Evolutionary conservation across 805 yeast species (phyloP).

Genomic region (Clavispora carvajalis): DNA sequence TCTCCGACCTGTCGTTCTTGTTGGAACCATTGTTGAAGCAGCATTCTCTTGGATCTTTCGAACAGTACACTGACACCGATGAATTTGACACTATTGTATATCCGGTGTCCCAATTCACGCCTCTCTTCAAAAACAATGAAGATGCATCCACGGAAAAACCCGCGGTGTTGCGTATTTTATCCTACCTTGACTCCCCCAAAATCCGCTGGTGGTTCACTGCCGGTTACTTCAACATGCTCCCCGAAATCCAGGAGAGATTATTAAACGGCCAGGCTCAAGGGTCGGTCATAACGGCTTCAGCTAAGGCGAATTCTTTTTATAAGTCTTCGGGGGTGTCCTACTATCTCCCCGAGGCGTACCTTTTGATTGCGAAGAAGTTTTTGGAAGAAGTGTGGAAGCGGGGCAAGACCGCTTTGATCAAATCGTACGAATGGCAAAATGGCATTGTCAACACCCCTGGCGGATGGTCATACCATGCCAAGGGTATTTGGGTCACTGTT

Average conservation of each 20-base stretch:
- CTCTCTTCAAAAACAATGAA: constrained; percentile 57
- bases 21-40: constrained; percentile 57
- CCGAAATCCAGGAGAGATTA: constrained; percentile 58
- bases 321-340: constrained; percentile 76
- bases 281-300: constrained; percentile 82
- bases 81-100: constrained; percentile 63
- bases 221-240: constrained; percentile 90
- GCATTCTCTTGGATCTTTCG: constrained; percentile 25
- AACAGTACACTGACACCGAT: constrained; percentile 29
- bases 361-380: constrained; percentile 68
- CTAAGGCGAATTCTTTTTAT: constrained; percentile 87
- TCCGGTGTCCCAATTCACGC: constrained; percentile 89
- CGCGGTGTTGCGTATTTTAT: constrained; percentile 55
- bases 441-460: constrained; percentile 75
- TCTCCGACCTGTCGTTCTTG: constrained; percentile 49
- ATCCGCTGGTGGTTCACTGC: constrained; percentile 87
- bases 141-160: constrained; percentile 75
- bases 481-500: constrained; percentile 80
- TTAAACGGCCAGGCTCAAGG: constrained; percentile 57
- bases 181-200: constrained; percentile 48
- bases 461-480: constrained; percentile 99
- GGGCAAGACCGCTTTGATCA: constrained; percentile 42
- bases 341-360: constrained; percentile 81
- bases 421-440: constrained; percentile 76
- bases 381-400: constrained; percentile 43